Conservation (phyloP, 2,329 filamentous ascomycete species). For the Apiospora saccharicola region DNA sequence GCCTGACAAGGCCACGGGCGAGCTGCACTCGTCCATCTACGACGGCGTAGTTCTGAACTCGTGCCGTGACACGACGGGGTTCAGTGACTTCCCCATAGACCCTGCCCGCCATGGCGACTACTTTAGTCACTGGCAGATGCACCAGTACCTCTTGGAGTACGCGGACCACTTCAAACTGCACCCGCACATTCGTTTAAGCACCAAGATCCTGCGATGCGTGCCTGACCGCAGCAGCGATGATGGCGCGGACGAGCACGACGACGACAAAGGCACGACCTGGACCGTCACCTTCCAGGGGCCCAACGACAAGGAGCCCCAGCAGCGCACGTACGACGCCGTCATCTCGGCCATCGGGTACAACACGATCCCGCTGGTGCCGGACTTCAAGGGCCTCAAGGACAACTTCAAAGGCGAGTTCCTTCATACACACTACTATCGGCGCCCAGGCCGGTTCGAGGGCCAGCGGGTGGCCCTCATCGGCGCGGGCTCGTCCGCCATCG, state of each 20-base stretch:
- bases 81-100: slow-evolving; percentile 50
- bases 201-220: slow-evolving; percentile 42
- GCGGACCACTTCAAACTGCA: slow-evolving; percentile 45
- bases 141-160: slow-evolving; percentile 47
- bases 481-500: slow-evolving; percentile 47
- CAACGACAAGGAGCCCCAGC: slow-evolving; percentile 32
- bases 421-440: slow-evolving; percentile 48
- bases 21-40: slow-evolving; percentile 45
- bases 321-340: slow-evolving; percentile 43
- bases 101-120: slow-evolving; percentile 47
- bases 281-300: slow-evolving; percentile 35
- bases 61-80: slow-evolving; percentile 46
- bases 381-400: slow-evolving; percentile 40
- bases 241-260: neutral
- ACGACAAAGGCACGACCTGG: slow-evolving; percentile 34
- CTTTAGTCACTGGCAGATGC: slow-evolving; percentile 44
- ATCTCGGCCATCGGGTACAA: slow-evolving; percentile 45
- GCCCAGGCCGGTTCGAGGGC: slow-evolving; percentile 43
- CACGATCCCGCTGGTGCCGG: slow-evolving; percentile 42
- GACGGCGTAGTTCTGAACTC: slow-evolving; percentile 47
- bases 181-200: slow-evolving; percentile 44
- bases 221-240: slow-evolving; percentile 35
- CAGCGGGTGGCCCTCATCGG: slow-evolving; percentile 48
- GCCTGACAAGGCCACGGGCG: slow-evolving; percentile 31
- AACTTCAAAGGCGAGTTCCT: slow-evolving; percentile 44